Evolutionary conservation across 2,329 filamentous ascomycete genomes (phyloP).

Genomic region (Calonectria henricotiae): DNA sequence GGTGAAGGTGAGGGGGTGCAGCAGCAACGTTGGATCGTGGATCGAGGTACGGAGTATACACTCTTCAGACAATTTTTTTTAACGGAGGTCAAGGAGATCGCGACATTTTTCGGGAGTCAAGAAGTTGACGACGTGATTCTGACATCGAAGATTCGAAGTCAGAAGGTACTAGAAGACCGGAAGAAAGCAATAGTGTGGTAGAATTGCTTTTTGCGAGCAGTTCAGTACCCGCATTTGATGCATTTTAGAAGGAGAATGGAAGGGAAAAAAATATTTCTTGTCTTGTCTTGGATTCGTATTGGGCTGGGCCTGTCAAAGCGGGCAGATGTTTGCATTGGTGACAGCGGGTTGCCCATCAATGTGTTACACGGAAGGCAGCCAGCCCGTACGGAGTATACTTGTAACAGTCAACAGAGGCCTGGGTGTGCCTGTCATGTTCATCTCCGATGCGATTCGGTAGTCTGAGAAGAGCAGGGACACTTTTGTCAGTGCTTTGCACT

Average conservation of each 20-base stretch:
- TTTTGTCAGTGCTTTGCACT: conserved; percentile 11
- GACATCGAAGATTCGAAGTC: conserved; percentile 9
- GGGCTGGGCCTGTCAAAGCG: conserved; percentile 16
- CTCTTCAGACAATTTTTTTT: neutral
- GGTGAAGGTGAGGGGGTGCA: conserved; percentile 1
- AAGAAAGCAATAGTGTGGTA: neutral
- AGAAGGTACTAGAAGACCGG: neutral
- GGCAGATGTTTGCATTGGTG: neutral
- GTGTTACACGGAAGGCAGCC: too few species aligned
- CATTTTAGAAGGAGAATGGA: conserved; percentile 9
- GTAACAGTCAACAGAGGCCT: neutral
- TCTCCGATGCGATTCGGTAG: conserved; percentile 11
- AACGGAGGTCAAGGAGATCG: neutral
- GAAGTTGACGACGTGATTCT: neutral
- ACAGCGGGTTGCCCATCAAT: too few species aligned
- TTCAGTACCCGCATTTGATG: neutral
- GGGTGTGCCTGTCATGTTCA: conserved; percentile 14
- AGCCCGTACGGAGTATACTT: too few species aligned
- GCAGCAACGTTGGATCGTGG: neutral
- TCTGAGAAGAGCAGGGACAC: neutral
- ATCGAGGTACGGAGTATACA: too few species aligned
- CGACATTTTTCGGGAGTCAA: conserved; percentile 17
- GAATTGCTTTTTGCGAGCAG: conserved; percentile 11
- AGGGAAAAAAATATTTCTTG: neutral
- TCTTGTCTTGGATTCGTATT: conserved; percentile 14